phyloP scores from a whole-genome alignment of 23 red algal genomes.

The Agarophyton chilense region DNA sequence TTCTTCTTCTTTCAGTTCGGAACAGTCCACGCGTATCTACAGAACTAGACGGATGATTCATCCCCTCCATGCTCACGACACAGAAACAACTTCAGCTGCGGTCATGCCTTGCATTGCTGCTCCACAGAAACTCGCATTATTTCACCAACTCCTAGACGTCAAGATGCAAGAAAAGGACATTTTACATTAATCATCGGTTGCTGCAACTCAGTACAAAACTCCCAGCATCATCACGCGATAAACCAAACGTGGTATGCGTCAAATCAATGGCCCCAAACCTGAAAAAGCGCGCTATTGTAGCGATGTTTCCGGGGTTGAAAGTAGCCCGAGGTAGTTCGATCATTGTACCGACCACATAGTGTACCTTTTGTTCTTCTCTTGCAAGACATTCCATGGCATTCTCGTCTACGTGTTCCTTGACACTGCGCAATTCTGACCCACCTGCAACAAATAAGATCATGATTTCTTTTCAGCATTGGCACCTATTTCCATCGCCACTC shows the following conservation, averaged over 20 bases:
- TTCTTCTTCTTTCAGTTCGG: slow-evolving; percentile 17
- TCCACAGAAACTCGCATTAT: slow-evolving; percentile 44
- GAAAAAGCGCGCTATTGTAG: slow-evolving; percentile 51
- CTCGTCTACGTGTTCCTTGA: slow-evolving; percentile 30
- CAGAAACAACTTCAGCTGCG: slow-evolving; percentile 28
- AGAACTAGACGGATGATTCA: slow-evolving; percentile 18
- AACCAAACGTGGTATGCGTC: slow-evolving; percentile 62
- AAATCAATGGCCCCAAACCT: slow-evolving; percentile 66
- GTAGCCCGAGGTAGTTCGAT: slow-evolving; percentile 63
- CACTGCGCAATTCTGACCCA: slow-evolving; percentile 39
- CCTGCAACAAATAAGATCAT: slow-evolving; percentile 58
- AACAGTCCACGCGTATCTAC: too few relatives aligned
- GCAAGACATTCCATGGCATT: slow-evolving; percentile 14
- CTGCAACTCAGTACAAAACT: slow-evolving; percentile 37
- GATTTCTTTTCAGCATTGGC: slow-evolving; percentile 27
- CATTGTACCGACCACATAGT: slow-evolving; percentile 63
- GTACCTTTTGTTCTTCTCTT: slow-evolving; percentile 3
- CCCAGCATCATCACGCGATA: slow-evolving; percentile 68
- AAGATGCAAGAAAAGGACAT: slow-evolving; percentile 46
- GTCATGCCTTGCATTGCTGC: slow-evolving; percentile 22
- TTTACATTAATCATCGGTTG: slow-evolving; percentile 39
- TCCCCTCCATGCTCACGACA: slow-evolving; percentile 69
- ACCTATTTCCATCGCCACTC: slow-evolving; percentile 21
- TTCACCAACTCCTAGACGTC: slow-evolving; percentile 61
- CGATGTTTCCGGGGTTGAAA: slow-evolving; percentile 50